These are phyloP conservation scores for Blastomyces gilchristii DNA, from an alignment of 2,329 filamentous ascomycete species.

Conservation along the genomic window DNA sequence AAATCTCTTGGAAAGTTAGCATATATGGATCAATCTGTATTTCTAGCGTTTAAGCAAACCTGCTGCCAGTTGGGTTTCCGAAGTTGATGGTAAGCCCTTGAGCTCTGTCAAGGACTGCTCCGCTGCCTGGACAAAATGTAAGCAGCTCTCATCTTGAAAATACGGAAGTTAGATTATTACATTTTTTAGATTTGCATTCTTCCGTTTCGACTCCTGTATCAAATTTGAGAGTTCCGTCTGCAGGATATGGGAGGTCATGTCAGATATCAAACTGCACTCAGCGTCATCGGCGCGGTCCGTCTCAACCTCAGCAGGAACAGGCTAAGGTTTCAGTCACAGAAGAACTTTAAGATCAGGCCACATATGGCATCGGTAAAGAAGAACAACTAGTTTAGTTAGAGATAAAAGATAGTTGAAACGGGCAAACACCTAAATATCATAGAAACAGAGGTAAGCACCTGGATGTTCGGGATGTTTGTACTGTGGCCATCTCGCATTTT, in stretches of 20 bases:
- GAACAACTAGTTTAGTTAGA: background rate
- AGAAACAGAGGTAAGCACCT: background rate
- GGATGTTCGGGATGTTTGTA: too few relatives aligned
- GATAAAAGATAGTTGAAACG: background rate
- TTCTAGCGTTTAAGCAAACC: conserved; percentile 38
- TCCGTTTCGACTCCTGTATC: conserved; percentile 91
- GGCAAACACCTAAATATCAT: background rate
- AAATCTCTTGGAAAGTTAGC: conserved; percentile 54
- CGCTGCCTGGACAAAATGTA: conserved; percentile 53
- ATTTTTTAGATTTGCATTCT: conserved; percentile 80
- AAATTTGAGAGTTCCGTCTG: conserved; percentile 80
- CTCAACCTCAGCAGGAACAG: background rate
- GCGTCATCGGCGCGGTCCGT: background rate
- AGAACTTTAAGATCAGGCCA: background rate
- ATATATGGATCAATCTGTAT: conserved; percentile 9
- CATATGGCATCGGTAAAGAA: background rate
- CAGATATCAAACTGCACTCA: conserved; percentile 16
- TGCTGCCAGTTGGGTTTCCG: conserved; percentile 64
- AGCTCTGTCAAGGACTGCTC: conserved; percentile 90
- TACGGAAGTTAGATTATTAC: conserved; percentile 21
- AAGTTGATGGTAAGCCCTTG: conserved; percentile 61
- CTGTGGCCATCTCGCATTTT: too few relatives aligned
- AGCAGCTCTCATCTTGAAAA: conserved; percentile 9
- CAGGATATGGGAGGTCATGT: conserved; percentile 87
- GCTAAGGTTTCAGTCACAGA: background rate